Conservation (phyloP, 306 rosid genomes). For the Rosa persica region DNA sequence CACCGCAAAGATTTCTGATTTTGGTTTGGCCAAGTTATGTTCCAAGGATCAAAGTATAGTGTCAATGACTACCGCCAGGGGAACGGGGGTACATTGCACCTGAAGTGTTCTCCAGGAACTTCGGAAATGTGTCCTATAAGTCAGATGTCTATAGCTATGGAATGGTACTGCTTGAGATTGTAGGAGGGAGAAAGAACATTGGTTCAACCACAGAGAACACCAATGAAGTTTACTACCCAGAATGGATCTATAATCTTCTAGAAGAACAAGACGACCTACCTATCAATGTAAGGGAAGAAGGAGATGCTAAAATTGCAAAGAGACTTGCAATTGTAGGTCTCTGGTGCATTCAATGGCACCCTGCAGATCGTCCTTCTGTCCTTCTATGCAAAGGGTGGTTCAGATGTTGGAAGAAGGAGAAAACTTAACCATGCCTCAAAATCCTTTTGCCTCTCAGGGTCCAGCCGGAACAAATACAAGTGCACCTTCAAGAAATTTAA, state of each 20-base stretch:
- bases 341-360: conserved; percentile 22
- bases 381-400: neutral
- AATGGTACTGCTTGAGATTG: conserved; percentile 36
- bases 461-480: neutral
- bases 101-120: neutral
- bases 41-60: conserved; percentile 1
- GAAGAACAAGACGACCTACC: neutral
- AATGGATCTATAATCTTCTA: conserved; percentile 13
- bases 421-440: neutral
- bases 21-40: conserved; percentile 2
- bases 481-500: neutral
- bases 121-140: neutral
- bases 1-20: neutral
- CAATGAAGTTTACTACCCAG: conserved; percentile 11
- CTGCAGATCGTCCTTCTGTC: neutral
- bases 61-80: conserved; percentile 4
- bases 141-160: conserved; percentile 36
- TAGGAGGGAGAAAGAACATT: conserved; percentile 29
- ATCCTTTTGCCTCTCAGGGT: neutral
- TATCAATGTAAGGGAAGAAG: neutral
- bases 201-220: conserved; percentile 3
- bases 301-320: neutral
- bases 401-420: conserved; percentile 8
- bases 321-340: conserved; percentile 12
- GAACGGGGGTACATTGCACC: neutral